A percentile compares a stretch with the other conserved stretches of the same genome.
Conservation (phyloP, 2,329 filamentous ascomycete species). For the Colletotrichum karsti region DNA sequence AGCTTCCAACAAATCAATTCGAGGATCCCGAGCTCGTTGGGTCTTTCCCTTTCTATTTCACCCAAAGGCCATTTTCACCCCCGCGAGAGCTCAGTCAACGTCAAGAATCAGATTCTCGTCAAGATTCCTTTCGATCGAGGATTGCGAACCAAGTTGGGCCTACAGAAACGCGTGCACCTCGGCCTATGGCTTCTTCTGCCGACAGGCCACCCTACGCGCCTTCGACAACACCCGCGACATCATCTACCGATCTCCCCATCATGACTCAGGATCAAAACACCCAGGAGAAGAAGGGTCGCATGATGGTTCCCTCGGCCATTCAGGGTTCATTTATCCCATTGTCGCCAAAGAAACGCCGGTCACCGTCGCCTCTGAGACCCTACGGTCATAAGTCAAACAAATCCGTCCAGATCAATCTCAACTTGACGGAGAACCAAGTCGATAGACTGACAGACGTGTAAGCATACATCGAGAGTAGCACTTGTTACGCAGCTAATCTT, state of each 20-base stretch:
- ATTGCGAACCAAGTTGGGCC: neutral
- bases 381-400: slow-evolving; percentile 38
- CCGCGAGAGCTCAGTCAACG: neutral
- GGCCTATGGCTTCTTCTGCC: neutral
- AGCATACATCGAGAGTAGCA: slow-evolving; percentile 23
- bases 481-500: slow-evolving; percentile 16
- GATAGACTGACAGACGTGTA: slow-evolving; percentile 57
- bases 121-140: slow-evolving; percentile 15
- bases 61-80: neutral
- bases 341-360: slow-evolving; percentile 41
- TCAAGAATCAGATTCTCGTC: neutral
- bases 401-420: slow-evolving; percentile 55
- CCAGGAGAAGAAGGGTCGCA: slow-evolving; percentile 15
- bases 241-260: neutral
- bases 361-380: slow-evolving; percentile 43
- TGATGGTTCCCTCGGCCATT: slow-evolving; percentile 34
- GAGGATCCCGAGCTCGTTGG: slow-evolving; percentile 26
- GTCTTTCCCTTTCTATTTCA: slow-evolving; percentile 14
- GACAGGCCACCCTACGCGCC: neutral
- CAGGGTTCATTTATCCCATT: slow-evolving; percentile 48
- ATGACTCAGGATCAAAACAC: slow-evolving; percentile 9
- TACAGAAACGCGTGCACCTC: neutral
- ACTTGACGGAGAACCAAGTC: slow-evolving; percentile 58
- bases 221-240: neutral
- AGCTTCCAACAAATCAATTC: slow-evolving; percentile 7